Evolutionary conservation across 2,329 filamentous ascomycete species (phyloP).

Genomic region (Curvularia spicifera): DNA sequence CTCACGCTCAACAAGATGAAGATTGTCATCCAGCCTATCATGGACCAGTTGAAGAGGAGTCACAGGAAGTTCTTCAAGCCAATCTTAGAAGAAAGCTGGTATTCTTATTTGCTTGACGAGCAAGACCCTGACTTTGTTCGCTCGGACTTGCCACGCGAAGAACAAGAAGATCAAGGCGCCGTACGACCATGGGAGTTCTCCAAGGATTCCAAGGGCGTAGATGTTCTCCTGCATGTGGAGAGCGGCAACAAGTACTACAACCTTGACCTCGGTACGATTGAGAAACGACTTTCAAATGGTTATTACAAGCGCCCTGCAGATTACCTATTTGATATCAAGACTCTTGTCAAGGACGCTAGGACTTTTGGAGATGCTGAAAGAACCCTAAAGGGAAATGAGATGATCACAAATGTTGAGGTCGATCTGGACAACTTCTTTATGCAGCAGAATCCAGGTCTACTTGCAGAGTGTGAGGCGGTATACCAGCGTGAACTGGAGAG

Average conservation of each 20-base stretch:
- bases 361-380: constrained; percentile 82
- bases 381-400: constrained; percentile 85
- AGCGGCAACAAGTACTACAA: constrained; percentile 94
- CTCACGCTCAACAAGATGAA: constrained; percentile 87
- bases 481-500: constrained; percentile 70
- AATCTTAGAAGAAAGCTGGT: constrained; percentile 72
- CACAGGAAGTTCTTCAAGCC: constrained; percentile 88
- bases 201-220: constrained; percentile 77
- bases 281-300: constrained; percentile 94
- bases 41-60: constrained; percentile 92
- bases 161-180: constrained; percentile 60
- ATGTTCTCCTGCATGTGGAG: constrained; percentile 75
- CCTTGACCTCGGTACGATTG: constrained; percentile 87
- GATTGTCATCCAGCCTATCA: constrained; percentile 87
- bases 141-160: constrained; percentile 64
- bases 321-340: constrained; percentile 86
- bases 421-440: constrained; percentile 75
- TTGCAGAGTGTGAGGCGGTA: constrained; percentile 77
- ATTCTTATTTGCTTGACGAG: constrained; percentile 85
- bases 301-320: constrained; percentile 92
- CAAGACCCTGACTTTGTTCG: constrained; percentile 71
- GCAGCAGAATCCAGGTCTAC: constrained; percentile 61
- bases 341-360: constrained; percentile 82
- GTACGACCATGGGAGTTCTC: constrained; percentile 79
- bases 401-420: constrained; percentile 91